Percentiles rank a stretch among this genome's conserved stretches.
These are phyloP conservation scores for Madurella mycetomatis DNA, from an alignment of 2,329 filamentous ascomycete species.

Conservation along the genomic window DNA sequence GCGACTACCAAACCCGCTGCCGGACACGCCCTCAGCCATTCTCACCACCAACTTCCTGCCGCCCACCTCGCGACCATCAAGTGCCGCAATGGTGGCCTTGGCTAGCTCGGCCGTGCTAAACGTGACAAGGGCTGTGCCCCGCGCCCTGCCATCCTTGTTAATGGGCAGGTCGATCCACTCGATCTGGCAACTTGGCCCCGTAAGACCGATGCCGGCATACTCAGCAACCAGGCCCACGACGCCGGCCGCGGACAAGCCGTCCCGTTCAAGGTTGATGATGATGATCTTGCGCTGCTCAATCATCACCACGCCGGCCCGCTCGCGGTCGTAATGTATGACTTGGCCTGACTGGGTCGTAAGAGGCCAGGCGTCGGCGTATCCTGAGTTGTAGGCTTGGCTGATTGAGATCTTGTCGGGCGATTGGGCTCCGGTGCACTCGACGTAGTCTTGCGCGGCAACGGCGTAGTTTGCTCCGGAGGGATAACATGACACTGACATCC, in stretches of 20 bases:
- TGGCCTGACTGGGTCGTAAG: neutral
- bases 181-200: neutral
- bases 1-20: neutral
- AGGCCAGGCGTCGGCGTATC: neutral
- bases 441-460: neutral
- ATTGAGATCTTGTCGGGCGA: neutral
- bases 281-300: slow-evolving; percentile 16
- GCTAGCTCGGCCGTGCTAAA: slow-evolving; percentile 9
- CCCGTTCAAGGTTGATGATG: slow-evolving; percentile 10
- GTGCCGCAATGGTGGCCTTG: neutral
- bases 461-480: neutral
- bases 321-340: neutral
- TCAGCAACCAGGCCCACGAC: slow-evolving; percentile 6
- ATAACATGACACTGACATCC: slow-evolving; percentile 1
- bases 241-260: neutral
- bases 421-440: neutral
- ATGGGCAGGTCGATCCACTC: slow-evolving; percentile 11
- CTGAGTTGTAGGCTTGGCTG: neutral
- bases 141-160: slow-evolving; percentile 5
- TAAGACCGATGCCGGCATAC: slow-evolving; percentile 2
- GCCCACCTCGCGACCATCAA: slow-evolving; percentile 9
- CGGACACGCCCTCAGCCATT: slow-evolving; percentile 1
- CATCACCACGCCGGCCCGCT: neutral
- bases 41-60: slow-evolving; percentile 5
- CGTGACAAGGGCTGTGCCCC: slow-evolving; percentile 15